These are phyloP conservation scores for Lipomyces starkeyi DNA, from an alignment of 805 yeast species.

Conservation along the genomic window DNA sequence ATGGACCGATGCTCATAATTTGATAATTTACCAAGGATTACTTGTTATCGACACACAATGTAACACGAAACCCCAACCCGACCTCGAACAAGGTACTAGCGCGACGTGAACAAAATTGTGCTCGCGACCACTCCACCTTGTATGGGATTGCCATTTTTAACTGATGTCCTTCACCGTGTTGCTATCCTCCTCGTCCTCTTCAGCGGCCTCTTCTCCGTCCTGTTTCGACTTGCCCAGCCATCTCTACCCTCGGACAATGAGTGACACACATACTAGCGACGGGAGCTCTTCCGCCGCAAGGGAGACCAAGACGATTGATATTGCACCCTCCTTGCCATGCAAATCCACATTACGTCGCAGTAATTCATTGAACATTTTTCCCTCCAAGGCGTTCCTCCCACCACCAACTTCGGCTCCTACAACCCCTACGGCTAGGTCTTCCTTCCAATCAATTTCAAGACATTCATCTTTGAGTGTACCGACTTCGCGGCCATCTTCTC, in stretches of 20 bases:
- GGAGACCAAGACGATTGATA: not conserved
- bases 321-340: not conserved
- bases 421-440: constrained; percentile 4
- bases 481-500: constrained; percentile 1
- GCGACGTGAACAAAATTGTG: not conserved
- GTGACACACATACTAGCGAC: not conserved
- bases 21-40: not conserved
- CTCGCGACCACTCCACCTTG: not conserved
- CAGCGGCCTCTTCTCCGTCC: constrained; percentile 12
- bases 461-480: not conserved
- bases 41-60: not conserved
- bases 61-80: constrained; percentile 4
- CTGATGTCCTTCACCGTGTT: not conserved
- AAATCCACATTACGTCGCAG: not conserved
- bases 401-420: not conserved
- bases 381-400: not conserved
- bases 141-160: not conserved
- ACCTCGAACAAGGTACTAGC: not conserved
- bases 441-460: not conserved
- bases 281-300: not conserved
- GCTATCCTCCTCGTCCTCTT: constrained; percentile 14
- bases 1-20: not conserved
- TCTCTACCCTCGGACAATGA: constrained; percentile 10
- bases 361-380: not conserved
- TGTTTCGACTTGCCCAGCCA: constrained; percentile 5